These are phyloP conservation scores for Pythium rhizo-oryzae DNA, from an alignment of 352 stramenopile genomes.

Conservation along the genomic window DNA sequence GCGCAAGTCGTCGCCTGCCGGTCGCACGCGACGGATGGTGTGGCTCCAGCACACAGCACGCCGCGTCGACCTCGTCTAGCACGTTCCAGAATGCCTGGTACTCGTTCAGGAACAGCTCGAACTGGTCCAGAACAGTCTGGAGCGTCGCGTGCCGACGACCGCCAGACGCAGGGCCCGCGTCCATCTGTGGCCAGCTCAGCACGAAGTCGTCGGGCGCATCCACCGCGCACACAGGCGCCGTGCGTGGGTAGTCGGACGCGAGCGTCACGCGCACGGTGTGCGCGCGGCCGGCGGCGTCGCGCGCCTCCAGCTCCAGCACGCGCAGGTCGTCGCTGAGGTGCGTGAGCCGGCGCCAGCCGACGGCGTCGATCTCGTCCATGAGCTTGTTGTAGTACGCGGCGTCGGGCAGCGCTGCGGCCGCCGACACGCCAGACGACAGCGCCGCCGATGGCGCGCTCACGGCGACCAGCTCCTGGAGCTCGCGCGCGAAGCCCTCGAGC, in stretches of 20 bases:
- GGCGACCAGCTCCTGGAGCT: constrained; percentile 65
- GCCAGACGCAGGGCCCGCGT: background rate
- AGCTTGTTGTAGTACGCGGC: constrained; percentile 64
- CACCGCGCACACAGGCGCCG: constrained; percentile 41
- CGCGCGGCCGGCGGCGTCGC: constrained; percentile 42
- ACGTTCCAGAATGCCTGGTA: constrained; percentile 85
- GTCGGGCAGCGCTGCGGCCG: constrained; percentile 33
- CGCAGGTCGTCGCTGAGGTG: constrained; percentile 63
- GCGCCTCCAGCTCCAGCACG: constrained; percentile 51
- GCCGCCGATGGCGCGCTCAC: constrained; percentile 33
- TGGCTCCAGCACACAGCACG: constrained; percentile 79
- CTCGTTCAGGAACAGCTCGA: constrained; percentile 52
- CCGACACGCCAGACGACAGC: background rate
- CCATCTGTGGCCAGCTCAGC: constrained; percentile 31
- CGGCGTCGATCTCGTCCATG: constrained; percentile 56
- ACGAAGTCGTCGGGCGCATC: constrained; percentile 64
- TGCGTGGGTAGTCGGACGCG: constrained; percentile 41
- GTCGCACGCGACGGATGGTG: constrained; percentile 66
- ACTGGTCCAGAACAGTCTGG: constrained; percentile 41
- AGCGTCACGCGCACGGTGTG: constrained; percentile 51
- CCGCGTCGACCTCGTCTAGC: constrained; percentile 71
- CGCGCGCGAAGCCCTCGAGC: constrained; percentile 48
- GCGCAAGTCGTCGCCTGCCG: constrained; percentile 58
- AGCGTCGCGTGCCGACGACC: constrained; percentile 9
- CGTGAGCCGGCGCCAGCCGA: constrained; percentile 63